Conservation (phyloP, 257 asterid species). For the Solanum etuberosum region DNA sequence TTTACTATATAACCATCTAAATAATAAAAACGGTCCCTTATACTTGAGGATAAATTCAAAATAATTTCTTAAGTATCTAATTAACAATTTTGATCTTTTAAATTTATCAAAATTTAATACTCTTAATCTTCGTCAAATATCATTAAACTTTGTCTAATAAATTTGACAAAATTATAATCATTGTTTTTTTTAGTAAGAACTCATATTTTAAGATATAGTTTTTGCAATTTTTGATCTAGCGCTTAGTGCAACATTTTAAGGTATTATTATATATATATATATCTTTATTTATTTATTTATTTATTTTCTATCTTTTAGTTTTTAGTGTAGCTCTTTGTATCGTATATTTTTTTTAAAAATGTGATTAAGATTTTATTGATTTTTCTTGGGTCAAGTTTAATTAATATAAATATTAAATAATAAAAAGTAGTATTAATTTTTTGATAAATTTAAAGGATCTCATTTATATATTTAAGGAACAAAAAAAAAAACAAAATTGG, state of each 20-base stretch:
- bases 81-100: not conserved
- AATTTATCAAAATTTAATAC: not conserved
- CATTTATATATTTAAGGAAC: not conserved
- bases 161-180: not conserved
- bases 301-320: too few relatives aligned
- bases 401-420: too few relatives aligned
- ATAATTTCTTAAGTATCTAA: too few relatives aligned
- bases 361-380: not conserved
- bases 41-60: too few relatives aligned
- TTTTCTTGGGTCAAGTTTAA: not conserved
- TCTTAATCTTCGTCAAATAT: too few relatives aligned
- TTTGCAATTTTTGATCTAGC: not conserved
- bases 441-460: not conserved
- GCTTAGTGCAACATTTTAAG: not conserved
- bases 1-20: not conserved
- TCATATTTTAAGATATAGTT: not conserved
- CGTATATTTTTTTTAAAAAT: too few relatives aligned
- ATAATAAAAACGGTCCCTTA: not conserved
- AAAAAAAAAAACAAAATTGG: not conserved
- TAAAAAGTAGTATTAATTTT: not conserved
- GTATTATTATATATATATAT: too few relatives aligned
- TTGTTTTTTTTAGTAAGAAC: not conserved
- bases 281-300: too few relatives aligned
- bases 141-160: not conserved
- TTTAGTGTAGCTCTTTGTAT: not conserved